A percentile compares a stretch with the other conserved stretches of the same genome.
Conservation (phyloP, 805 yeast species). For the Wickerhamiella kazuoi region DNA sequence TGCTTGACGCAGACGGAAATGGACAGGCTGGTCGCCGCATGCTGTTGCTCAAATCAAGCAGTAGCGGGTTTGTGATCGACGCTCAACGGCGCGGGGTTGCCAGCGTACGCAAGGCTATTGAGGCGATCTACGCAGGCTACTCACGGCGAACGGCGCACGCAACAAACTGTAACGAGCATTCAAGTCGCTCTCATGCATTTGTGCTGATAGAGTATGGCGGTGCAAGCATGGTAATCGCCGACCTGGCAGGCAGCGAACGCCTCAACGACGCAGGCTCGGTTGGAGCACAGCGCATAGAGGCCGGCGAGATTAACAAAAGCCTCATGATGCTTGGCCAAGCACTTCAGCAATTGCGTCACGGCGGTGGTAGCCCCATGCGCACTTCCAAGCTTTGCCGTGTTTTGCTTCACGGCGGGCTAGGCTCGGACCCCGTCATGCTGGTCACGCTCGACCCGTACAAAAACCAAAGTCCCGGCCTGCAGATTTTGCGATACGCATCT, state of each 20-base stretch:
- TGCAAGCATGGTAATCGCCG: constrained; percentile 28
- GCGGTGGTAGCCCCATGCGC: constrained; percentile 21
- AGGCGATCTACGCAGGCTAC: constrained; percentile 25
- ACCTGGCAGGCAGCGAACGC: constrained; percentile 38
- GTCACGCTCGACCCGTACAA: constrained; percentile 26
- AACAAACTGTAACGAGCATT: constrained; percentile 28
- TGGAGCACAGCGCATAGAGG: constrained; percentile 30
- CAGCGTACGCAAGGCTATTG: constrained; percentile 23
- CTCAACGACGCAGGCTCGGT: constrained; percentile 29
- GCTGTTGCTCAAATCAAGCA: constrained; percentile 23
- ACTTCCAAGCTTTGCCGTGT: constrained; percentile 32
- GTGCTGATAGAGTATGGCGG: constrained; percentile 26
- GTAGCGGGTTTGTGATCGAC: constrained; percentile 27
- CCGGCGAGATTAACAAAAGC: constrained; percentile 32
- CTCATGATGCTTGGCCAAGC: constrained; percentile 35
- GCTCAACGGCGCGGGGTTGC: constrained; percentile 26
- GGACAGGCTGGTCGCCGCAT: constrained; percentile 5
- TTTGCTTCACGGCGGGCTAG: constrained; percentile 25
- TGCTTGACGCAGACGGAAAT: constrained; percentile 14
- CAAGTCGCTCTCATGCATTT: constrained; percentile 39
- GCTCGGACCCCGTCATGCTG: constrained; percentile 17
- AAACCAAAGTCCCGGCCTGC: constrained; percentile 21
- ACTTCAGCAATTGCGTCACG: constrained; percentile 24
- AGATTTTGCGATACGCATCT: constrained; percentile 19
- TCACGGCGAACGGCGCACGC: constrained; percentile 26